Percentiles rank a stretch among this genome's conserved stretches.
Conservation (phyloP, 441 rosid species). For the Kokia cookei region DNA sequence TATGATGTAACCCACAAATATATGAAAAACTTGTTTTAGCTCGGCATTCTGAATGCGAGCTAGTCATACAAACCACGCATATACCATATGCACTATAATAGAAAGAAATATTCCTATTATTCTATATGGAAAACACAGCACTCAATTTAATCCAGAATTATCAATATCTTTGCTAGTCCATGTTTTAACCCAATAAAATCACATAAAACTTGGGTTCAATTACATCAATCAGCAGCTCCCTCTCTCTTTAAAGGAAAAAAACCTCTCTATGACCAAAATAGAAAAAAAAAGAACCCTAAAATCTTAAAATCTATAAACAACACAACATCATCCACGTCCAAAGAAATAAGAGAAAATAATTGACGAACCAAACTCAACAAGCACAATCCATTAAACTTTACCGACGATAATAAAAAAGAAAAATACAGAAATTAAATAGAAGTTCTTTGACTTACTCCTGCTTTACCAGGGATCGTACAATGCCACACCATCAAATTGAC, state of each 20-base stretch:
- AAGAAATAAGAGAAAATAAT: background rate
- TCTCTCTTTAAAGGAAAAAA: background rate
- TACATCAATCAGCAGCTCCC: background rate
- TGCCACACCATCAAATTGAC: conserved; percentile 95
- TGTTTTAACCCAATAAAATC: background rate
- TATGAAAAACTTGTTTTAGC: background rate
- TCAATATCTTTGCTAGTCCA: background rate
- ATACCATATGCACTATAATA: background rate
- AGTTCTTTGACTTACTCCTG: conserved; percentile 52
- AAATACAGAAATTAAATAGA: background rate
- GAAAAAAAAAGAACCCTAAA: background rate
- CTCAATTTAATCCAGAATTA: background rate
- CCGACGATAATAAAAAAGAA: background rate
- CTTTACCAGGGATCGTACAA: conserved; percentile 97
- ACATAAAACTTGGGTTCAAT: background rate
- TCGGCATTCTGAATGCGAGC: background rate
- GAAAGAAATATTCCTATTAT: background rate
- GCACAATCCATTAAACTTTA: background rate
- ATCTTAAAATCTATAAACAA: background rate
- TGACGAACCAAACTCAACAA: background rate
- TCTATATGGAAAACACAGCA: background rate
- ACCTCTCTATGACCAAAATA: background rate
- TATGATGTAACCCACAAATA: background rate
- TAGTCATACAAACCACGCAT: background rate
- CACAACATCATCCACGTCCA: background rate